Evolutionary conservation across 2,329 filamentous ascomycete genomes (phyloP), one percentile per base, ranked within the genome.

Genomic region (Aspergillus sp.): DNA sequence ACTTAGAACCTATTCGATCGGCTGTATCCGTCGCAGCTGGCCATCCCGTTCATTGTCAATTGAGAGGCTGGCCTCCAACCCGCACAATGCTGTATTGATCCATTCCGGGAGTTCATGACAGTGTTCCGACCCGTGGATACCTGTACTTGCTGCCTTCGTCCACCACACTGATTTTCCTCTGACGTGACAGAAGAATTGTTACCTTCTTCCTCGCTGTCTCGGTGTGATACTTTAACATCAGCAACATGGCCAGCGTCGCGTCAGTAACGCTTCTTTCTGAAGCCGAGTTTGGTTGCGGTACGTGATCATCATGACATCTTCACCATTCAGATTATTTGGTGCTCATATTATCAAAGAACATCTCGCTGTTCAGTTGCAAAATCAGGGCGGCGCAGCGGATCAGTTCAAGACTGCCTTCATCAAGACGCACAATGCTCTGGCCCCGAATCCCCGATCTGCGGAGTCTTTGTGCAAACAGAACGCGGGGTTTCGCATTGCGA

Each of bases 201-300:
- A n/a, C n/a, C 26, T 22, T 49, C 47, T 42, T 42, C 35, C 36
- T 32, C 19, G 42, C 49, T 47, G 47, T 51, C 44, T 51, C 47
- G 44, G 30, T 9, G 17, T 47, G 16, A 4, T 8, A 11, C 17
- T 30, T n/a, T 10, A 19, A 19, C 43, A 20, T 46, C 3, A n/a
- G 36, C 60, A 58, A 51, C 47, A 69, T 71, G 66, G 69, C 69
- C 17, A 71, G 59, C 32, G 63, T 69, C n/a, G 62, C 65, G 49
- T 70, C 66, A 2, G 59, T 65, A 26, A 61, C 63, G 26, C 56
- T 67, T 26, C 60, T 71, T 13, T 70, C 69, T 2, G 70, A 72
- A 54, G 69, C 72, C 7, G 71, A 70, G 48, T 74, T 65, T 55
- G 72, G 72, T 49, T 74, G 72, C 53, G 72, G 72, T 74, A 71